Evolutionary conservation across 805 yeast species (phyloP).

Genomic region (Zygosaccharomyces lentus): DNA sequence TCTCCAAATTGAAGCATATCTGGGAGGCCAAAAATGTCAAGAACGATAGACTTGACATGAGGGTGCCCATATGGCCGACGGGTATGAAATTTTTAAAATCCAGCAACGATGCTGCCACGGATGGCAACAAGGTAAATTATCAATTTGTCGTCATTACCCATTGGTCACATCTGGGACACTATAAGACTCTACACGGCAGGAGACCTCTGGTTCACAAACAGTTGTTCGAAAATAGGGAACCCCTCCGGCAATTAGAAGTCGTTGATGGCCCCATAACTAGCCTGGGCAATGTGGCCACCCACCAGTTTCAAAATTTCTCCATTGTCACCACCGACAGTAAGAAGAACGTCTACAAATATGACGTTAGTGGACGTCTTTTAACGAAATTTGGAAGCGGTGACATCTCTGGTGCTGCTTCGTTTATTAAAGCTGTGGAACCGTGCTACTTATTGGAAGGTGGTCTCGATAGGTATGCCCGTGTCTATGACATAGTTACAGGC

Average conservation of each 20-base stretch:
- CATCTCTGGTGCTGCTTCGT: slow-evolving; percentile 52
- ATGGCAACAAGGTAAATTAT: slow-evolving; percentile 32
- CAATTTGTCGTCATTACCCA: slow-evolving; percentile 60
- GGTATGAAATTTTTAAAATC: slow-evolving; percentile 43
- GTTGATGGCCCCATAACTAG: slow-evolving; percentile 14
- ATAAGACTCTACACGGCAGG: slow-evolving; percentile 63
- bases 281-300: slow-evolving; percentile 21
- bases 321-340: slow-evolving; percentile 72
- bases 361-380: slow-evolving; percentile 48
- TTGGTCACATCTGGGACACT: slow-evolving; percentile 56
- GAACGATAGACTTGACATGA: slow-evolving; percentile 68
- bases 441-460: slow-evolving; percentile 71
- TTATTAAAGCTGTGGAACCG: slow-evolving; percentile 29
- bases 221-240: slow-evolving; percentile 29
- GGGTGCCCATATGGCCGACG: slow-evolving; percentile 76
- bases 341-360: slow-evolving; percentile 55
- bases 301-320: slow-evolving; percentile 33
- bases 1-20: slow-evolving; percentile 34
- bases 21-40: slow-evolving; percentile 83
- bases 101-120: slow-evolving; percentile 34
- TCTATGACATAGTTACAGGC: slow-evolving; percentile 59
- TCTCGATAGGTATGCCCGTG: slow-evolving; percentile 79
- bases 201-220: slow-evolving; percentile 51
- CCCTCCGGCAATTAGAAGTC: slow-evolving; percentile 22
- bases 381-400: slow-evolving; percentile 77